These are phyloP conservation scores for Triadica sebifera DNA, from an alignment of 345 rosid species.

Conservation along the genomic window DNA sequence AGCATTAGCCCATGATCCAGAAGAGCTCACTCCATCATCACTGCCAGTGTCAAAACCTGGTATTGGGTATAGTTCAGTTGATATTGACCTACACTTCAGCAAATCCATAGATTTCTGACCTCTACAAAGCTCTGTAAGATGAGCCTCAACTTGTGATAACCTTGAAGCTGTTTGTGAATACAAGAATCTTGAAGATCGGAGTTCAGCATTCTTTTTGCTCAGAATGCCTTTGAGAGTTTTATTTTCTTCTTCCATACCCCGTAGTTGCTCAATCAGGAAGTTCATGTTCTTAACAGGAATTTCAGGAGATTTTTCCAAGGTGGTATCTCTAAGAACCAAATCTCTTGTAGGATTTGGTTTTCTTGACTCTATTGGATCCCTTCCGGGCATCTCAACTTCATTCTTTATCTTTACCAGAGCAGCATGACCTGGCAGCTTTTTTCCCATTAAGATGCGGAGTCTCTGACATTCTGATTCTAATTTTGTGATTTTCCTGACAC, in stretches of 20 bases:
- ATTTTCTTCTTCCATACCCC: conserved; percentile 69
- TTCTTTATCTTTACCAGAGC: conserved; percentile 23
- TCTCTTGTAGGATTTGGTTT: conserved; percentile 43
- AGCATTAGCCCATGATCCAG: conserved; percentile 63
- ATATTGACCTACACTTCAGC: conserved; percentile 22
- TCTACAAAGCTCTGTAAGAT: conserved; percentile 25
- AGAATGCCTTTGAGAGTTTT: conserved; percentile 61
- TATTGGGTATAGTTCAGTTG: conserved; percentile 30
- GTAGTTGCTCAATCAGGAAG: conserved; percentile 53
- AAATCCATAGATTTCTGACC: conserved; percentile 37
- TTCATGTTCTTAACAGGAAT: conserved; percentile 38
- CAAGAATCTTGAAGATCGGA: conserved; percentile 48
- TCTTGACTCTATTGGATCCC: conserved; percentile 39
- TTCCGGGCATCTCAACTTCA: conserved; percentile 20
- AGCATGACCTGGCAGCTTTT: conserved; percentile 59
- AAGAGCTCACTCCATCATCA: conserved; percentile 49
- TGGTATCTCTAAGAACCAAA: conserved; percentile 44
- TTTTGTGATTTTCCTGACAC: conserved; percentile 58
- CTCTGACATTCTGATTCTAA: conserved; percentile 86
- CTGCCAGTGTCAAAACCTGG: conserved; percentile 42
- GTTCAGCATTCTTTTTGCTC: conserved; percentile 52
- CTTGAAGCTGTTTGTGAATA: conserved; percentile 51
- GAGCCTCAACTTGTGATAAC: conserved; percentile 45
- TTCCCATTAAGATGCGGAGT: conserved; percentile 49
- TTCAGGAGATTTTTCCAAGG: conserved; percentile 32